Base-by-base conservation (phyloP, 1,284 basidiomycete genomes). In the Sanghuangporus sanghuang region DNA sequence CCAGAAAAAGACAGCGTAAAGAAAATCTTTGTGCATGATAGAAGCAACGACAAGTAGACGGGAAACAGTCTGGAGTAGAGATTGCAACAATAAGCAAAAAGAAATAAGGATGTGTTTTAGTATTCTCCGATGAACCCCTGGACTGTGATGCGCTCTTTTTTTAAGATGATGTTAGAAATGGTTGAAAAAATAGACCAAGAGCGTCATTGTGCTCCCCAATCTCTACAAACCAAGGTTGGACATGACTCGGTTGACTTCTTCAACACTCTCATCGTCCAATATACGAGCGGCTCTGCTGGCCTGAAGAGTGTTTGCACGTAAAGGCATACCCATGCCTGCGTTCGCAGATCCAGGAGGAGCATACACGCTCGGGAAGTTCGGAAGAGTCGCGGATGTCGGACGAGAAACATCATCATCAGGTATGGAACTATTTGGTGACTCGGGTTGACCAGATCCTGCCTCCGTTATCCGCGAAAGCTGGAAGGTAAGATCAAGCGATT, bases 331-430 rank as follows among this genome's bases (percentile, higher is more conserved):
- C 59, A 55, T 49, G 27, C 68, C 63, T 44, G 80, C 78, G 56
- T 82, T 76, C 35, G 76, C 70, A 46, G 80, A 77, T 42, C 77
- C 73, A 16, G 84, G 81, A 3, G 85, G 68, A 0, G 83, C 88
- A 70, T 92, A 92, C 11, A 93, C 90, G 68, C 89, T 92, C 8
- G 90, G 91, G 78, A 93, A 93, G 9, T 84, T 87, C 52, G 90
- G 90, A 12, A 86, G 86, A 9, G 87, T 89, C 23, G 79, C 85
- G 39, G 88, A 90, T 11, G 82, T 85, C 27, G 90, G 89, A 69
- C 88, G 89, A 39, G 88, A 89, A 86, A 21, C 83, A 84, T 0
- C 84, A 86, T 58, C 86, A 86, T 70, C 84, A 1, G 78, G 85
- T 0, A 82, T 83, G n/a, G 89, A 89, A 6, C 85, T 89, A 39